These are phyloP conservation scores for Lactarius psammicola DNA, from an alignment of 768 basidiomycete genomes.

Conservation along the genomic window DNA sequence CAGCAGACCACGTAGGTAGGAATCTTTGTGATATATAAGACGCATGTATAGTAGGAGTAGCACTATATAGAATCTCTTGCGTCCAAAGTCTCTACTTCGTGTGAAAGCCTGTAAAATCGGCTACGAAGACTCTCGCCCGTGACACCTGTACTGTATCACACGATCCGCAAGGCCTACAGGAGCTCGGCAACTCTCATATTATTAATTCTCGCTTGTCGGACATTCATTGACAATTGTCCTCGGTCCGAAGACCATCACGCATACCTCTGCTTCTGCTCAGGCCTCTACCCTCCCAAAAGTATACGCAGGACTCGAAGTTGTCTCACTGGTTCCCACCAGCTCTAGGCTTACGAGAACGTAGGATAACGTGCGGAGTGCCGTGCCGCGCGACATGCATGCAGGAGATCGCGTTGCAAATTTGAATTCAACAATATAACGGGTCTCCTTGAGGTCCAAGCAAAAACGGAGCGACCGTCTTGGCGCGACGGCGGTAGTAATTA, in stretches of 20 bases:
- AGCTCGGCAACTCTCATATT: background rate
- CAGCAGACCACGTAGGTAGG: too few species aligned
- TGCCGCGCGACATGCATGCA: background rate
- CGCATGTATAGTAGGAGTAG: too few species aligned
- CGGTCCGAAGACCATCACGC: background rate
- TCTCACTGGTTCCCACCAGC: background rate
- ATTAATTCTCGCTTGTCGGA: background rate
- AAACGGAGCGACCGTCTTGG: background rate
- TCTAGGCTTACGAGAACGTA: too few species aligned
- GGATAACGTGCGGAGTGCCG: background rate
- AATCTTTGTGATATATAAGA: too few species aligned
- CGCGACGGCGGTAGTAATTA: too few species aligned
- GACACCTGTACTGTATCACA: background rate
- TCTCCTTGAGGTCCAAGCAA: background rate
- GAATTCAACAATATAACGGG: background rate
- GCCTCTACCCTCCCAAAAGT: background rate
- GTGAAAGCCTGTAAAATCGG: too few species aligned
- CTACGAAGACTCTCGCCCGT: too few species aligned
- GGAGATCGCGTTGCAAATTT: background rate
- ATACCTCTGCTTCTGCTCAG: background rate
- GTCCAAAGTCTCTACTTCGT: too few species aligned
- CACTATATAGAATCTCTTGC: too few species aligned
- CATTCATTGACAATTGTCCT: background rate
- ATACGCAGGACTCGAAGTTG: background rate
- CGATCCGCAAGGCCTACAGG: background rate